Base-by-base conservation (phyloP, 2,329 filamentous ascomycete species). In the Pseudocercospora crystallina region DNA sequence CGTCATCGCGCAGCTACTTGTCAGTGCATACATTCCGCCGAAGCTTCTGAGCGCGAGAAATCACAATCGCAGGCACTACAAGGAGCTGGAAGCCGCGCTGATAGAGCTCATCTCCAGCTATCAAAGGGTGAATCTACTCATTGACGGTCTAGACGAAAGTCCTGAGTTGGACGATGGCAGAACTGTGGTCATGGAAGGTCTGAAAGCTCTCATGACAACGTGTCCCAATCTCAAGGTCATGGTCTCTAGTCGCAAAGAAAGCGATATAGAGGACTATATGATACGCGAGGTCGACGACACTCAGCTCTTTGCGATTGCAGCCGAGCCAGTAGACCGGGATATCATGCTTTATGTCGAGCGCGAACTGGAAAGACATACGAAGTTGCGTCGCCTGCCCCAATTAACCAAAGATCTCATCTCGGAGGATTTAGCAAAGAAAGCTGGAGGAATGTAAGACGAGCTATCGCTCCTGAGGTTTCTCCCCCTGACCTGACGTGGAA, bases 381-480 rank as follows among this genome's bases (percentile, higher is more conserved):
- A n/a, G 20, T 33, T 38, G 30, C 5, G 31, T 38, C 10, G 30
- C 51, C 32, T 32, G 30, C 10, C 12, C 33, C 8, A 33, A 54
- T 9, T 41, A 32, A 10, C 40, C 38, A 36, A 43, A 30, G 43
- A 35, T 15, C 34, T 44, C 20, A 61, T 63, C 14, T 35, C 55
- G 30, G 20, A 15, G 5, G 56, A 39, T 5, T 45, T 63, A 29
- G 12, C 47, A 20, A 15, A 50, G 12, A 50, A 48, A 37, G 50
- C 56, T 8, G 53, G 57, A 43, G 58, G 58, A 45, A 61, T 61
- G 59, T 61, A 51, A 48, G 57, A 34, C 15, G 31, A 13, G 12
- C 7, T 1, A 12, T n/a, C 43, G 10, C 14, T 15, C 8, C 1
- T n/a, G n/a, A n/a, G n/a, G n/a, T n/a, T n/a, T n/a, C n/a, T n/a